These are phyloP conservation scores for Ceriops zippeliana DNA, from an alignment of 345 rosid genomes.

Conservation along the genomic window DNA sequence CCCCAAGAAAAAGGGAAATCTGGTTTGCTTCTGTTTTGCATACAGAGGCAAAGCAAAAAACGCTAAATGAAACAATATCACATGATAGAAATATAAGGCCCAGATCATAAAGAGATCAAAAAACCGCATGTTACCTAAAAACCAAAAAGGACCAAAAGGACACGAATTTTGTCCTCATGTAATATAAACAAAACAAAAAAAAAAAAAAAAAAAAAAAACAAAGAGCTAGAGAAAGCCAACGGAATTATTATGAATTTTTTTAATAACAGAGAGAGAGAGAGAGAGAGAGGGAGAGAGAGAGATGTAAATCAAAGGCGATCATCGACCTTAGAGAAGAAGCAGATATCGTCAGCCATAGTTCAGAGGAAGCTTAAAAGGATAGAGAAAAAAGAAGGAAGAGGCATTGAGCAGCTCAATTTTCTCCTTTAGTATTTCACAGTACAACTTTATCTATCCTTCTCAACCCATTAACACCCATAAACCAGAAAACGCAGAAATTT, in stretches of 20 bases:
- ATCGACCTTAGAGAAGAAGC: constrained; percentile 66
- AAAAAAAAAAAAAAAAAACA: not conserved
- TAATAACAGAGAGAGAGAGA: not conserved
- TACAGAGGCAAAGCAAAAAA: constrained; percentile 9
- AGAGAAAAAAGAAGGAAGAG: constrained; percentile 26
- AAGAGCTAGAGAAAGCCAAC: not conserved
- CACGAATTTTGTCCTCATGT: not conserved
- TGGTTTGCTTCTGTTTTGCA: constrained; percentile 23
- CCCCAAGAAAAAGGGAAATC: constrained; percentile 22
- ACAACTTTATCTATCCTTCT: not conserved
- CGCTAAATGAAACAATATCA: constrained; percentile 16
- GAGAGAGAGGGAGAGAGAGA: not conserved
- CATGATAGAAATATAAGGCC: constrained; percentile 14
- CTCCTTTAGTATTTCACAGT: not conserved
- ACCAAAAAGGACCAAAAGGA: constrained; percentile 6
- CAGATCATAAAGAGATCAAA: constrained; percentile 32
- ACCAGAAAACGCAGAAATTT: not conserved
- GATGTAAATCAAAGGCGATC: not conserved
- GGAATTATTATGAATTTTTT: not conserved
- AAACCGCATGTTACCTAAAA: constrained; percentile 10
- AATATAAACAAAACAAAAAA: not conserved
- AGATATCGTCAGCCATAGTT: constrained; percentile 74
- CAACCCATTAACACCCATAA: not conserved
- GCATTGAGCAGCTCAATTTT: constrained; percentile 47
- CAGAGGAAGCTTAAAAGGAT: constrained; percentile 38